A percentile compares a stretch with the other conserved stretches of the same genome.
Evolutionary conservation across 23 red algal species (phyloP).

Genomic region (Gracilaria caudata): DNA sequence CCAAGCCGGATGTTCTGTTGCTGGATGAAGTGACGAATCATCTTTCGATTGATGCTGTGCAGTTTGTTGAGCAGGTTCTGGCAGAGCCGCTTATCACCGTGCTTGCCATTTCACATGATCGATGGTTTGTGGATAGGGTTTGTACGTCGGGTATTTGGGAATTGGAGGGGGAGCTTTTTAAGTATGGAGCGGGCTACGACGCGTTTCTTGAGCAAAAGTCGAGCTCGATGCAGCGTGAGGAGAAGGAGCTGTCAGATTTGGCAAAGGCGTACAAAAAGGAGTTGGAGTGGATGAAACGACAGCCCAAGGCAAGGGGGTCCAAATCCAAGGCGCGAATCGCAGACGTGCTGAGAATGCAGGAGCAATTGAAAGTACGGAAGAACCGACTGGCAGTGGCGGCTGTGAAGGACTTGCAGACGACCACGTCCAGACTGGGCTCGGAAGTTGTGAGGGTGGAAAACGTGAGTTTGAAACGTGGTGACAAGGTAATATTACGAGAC

Average conservation of each 20-base stretch:
- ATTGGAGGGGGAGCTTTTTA: conserved; percentile 65
- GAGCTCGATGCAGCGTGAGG: conserved; percentile 10
- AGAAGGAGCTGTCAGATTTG: conserved; percentile 24
- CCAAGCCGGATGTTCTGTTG: conserved; percentile 81
- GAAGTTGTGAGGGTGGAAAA: conserved; percentile 55
- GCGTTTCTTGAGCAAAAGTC: conserved; percentile 78
- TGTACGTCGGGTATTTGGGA: conserved; percentile 79
- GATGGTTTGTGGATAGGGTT: conserved; percentile 78
- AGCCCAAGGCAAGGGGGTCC: conserved; percentile 74
- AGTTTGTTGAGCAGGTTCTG: conserved; percentile 83
- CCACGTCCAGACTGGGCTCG: conserved; percentile 51
- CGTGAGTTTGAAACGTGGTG: conserved; percentile 42
- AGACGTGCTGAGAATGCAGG: conserved; percentile 61
- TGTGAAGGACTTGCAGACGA: conserved; percentile 34
- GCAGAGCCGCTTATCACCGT: conserved; percentile 68
- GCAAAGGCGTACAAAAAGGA: conserved; percentile 63
- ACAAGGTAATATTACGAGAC: conserved; percentile 47
- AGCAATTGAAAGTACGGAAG: conserved; percentile 26
- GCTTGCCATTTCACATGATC: conserved; percentile 83
- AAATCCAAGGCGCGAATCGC: conserved; percentile 80
- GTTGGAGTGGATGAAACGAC: conserved; percentile 83
- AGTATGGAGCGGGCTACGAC: conserved; percentile 73
- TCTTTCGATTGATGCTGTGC: conserved; percentile 77
- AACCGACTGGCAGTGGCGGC: conserved; percentile 17
- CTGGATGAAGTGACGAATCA: conserved; percentile 97